Percentiles rank a stretch among this genome's conserved stretches.
phyloP scores from a whole-genome alignment of 805 yeast genomes.

The Candida caryicola region DNA sequence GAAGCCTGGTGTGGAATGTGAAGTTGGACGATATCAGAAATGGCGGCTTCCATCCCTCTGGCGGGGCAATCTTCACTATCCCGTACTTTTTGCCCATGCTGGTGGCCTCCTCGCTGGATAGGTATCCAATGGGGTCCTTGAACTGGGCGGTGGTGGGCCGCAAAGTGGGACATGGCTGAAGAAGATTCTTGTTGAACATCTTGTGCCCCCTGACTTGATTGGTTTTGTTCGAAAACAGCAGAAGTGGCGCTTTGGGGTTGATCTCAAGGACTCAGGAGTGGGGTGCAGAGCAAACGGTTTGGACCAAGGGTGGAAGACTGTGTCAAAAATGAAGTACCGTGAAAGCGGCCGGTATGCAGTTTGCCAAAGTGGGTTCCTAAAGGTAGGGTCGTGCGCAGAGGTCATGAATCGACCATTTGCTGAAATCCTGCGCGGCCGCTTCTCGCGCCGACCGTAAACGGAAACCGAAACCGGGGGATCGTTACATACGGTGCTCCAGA shows the following conservation, averaged over 20 bases:
- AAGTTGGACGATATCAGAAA: constrained; percentile 55
- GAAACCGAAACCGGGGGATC: no score
- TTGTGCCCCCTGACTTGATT: no score
- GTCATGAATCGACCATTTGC: neutral
- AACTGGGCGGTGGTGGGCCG: constrained; percentile 46
- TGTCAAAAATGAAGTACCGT: no score
- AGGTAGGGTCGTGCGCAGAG: no score
- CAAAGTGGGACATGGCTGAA: constrained; percentile 46
- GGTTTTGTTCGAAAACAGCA: no score
- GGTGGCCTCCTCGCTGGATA: constrained; percentile 40
- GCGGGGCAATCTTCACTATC: constrained; percentile 53
- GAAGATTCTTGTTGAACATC: constrained; percentile 20
- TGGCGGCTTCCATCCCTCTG: constrained; percentile 52
- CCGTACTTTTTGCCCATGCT: constrained; percentile 47
- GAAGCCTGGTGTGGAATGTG: constrained; percentile 67
- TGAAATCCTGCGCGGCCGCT: constrained; percentile 1
- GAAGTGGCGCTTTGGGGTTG: no score
- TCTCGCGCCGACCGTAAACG: neutral
- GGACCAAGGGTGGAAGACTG: no score
- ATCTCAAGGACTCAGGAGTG: no score
- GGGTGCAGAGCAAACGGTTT: no score
- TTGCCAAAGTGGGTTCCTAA: no score
- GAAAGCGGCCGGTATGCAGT: no score
- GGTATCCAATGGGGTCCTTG: constrained; percentile 47
- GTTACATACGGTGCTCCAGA: no score